Base-by-base conservation (phyloP, 106 monocot genomes). In the Dendrobium officinale region DNA sequence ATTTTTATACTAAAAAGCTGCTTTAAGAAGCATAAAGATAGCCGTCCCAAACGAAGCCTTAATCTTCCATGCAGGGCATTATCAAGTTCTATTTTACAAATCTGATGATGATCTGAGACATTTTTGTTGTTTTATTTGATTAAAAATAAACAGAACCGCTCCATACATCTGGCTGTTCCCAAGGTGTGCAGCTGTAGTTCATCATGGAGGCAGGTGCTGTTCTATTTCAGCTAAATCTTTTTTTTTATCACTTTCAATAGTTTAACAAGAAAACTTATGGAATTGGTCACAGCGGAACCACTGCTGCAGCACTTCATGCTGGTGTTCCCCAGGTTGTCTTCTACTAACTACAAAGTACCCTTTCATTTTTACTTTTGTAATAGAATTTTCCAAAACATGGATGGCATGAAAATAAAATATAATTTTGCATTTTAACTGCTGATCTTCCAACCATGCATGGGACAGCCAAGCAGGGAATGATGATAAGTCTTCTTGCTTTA, bases 121-220 rank as follows among this genome's bases (percentile, higher is more conserved):
- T 27, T 48, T 51, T 40, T 81, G 19, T 81, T 41, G 40, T 44
- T 83, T 83, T 29, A 49, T 44, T 82, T 82, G 16, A 37, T 78
- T 51, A 2, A 54, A 55, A 77, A 43, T 24, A 58, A 79, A 78
- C 82, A 87, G 96, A 22, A 48, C 83, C 16, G 31, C 91, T 59
- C 92, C 98, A 68, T 98, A 95, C 73, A 84, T 84, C 61, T 95
- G 94, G 97, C 80, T 98, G 20, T 93, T 98, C 80, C 88, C 86
- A 1, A 95, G 67, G 70, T 98, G 98, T 91, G 85, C 92, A 11
- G 87, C 80, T 77, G 89, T 83, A 82, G 75, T 98, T 87, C 98
- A 95, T 89, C 98, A 95, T 85, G 98, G 90, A 1, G 98, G 98
- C 80, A 95, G 98, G 98, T 98, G 42, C 86, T 79, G 15, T 33